Evolutionary conservation across 1,284 basidiomycete genomes (phyloP), one percentile per base, ranked within the genome.

Genomic region (Cryptococcus maquisensis): DNA sequence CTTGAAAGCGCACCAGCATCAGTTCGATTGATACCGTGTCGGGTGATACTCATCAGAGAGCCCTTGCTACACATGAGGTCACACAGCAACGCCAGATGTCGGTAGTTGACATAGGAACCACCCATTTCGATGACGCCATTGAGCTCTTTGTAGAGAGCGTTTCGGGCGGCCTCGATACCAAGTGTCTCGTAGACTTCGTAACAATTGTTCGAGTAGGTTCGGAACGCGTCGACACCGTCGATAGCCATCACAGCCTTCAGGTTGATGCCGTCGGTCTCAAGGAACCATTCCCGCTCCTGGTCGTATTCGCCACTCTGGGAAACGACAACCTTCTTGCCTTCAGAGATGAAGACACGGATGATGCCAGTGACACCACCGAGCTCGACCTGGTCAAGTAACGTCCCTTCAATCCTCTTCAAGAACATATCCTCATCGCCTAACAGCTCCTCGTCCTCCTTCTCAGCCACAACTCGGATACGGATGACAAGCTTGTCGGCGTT

Each of bases 31-130:
- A 99, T 99, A 77, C 96, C 96, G 71, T 98, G 96, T 48, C 96
- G 92, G 47, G 96, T 98, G 77, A 99, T 98, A 12, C 95, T 92
- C 95, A 98, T 98, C 59, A 98, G 82, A 9, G 84, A 79, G 39
- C 96, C 96, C 55, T 92, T 89, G 68, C 95, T 92, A 13, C 95
- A 98, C 96, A 99, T 99, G 49, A 99, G 81, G 74, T 99, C 96
- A 75, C 92, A 95, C 23, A 99, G 84, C 18, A 99, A 80, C 1
- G 93, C 90, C 53, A 98, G 81, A 75, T 99, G 96, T 52, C 96
- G 87, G 78, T 97, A 98, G 78, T 99, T 98, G 80, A 99, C 95
- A 71, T 98, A 97, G 18, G 95, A 98, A 82, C 95, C 96, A 73
- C 97, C 96, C 78, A 97, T 97, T 78, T 97, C 93, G 77, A 99